Conservation (phyloP, 2,329 filamentous ascomycete species). For the Cryphonectria radicalis region DNA sequence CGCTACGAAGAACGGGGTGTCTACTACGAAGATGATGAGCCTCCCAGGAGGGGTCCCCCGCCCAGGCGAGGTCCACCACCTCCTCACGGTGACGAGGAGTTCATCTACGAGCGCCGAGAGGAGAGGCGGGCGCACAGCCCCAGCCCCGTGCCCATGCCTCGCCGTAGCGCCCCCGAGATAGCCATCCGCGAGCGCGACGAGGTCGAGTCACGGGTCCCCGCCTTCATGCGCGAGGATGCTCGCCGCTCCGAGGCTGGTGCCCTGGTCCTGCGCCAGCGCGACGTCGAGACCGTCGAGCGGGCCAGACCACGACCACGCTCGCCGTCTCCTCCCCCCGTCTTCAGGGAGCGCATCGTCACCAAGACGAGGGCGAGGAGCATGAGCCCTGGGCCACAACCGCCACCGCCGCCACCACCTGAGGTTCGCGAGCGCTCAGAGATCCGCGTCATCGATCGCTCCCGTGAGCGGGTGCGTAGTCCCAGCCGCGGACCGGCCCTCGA, state of each 20-base stretch:
- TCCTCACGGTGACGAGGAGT: slow-evolving; percentile 28
- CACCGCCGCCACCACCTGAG: slow-evolving; percentile 38
- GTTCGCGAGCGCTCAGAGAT: slow-evolving; percentile 39
- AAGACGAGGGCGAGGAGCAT: slow-evolving; percentile 47
- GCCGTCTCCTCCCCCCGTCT: slow-evolving; percentile 46
- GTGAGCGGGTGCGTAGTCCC: slow-evolving; percentile 38
- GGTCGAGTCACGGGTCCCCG: slow-evolving; percentile 48
- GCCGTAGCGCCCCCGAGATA: slow-evolving; percentile 41
- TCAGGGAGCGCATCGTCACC: slow-evolving; percentile 48
- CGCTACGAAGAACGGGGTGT: slow-evolving; percentile 52
- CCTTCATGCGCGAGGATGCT: slow-evolving; percentile 56
- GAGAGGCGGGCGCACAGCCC: slow-evolving; percentile 24
- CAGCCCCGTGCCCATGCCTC: slow-evolving; percentile 23
- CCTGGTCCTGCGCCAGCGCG: slow-evolving; percentile 58
- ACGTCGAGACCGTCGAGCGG: slow-evolving; percentile 59
- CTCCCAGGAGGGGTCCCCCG: slow-evolving; percentile 24
- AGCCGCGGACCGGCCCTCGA: slow-evolving; percentile 29
- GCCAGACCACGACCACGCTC: slow-evolving; percentile 50
- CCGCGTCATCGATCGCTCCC: slow-evolving; percentile 38
- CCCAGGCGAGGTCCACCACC: slow-evolving; percentile 21
- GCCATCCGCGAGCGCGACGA: slow-evolving; percentile 50
- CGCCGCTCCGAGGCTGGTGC: slow-evolving; percentile 54
- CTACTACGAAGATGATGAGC: slow-evolving; percentile 43
- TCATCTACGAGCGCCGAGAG: slow-evolving; percentile 28
- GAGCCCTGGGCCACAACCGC: slow-evolving; percentile 36